Evolutionary conservation across 2,329 filamentous ascomycete species (phyloP).

Genomic region (Aspergillus sp.): DNA sequence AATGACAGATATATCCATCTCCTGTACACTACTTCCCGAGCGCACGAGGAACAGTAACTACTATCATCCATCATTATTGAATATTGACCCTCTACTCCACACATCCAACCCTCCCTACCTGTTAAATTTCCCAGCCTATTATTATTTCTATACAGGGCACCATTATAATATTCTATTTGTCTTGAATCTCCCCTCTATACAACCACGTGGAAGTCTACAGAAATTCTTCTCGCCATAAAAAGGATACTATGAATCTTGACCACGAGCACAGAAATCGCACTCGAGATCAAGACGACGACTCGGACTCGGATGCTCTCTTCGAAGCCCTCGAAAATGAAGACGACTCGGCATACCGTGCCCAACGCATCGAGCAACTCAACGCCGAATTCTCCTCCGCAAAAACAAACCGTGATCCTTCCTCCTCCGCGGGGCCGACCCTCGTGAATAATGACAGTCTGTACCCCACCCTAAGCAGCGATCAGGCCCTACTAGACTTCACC

Average conservation of each 20-base stretch:
- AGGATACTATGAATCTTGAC: slow-evolving; percentile 5
- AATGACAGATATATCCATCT: too few species aligned
- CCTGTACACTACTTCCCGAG: too few species aligned
- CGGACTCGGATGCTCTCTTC: slow-evolving; percentile 58
- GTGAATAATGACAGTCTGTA: slow-evolving; percentile 24
- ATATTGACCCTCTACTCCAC: too few species aligned
- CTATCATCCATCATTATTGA: too few species aligned
- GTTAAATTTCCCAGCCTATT: too few species aligned
- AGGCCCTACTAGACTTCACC: slow-evolving; percentile 56
- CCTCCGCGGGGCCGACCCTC: slow-evolving; percentile 13
- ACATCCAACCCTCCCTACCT: too few species aligned
- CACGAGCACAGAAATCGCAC: slow-evolving; percentile 26
- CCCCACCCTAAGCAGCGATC: slow-evolving; percentile 46
- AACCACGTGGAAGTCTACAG: too few species aligned
- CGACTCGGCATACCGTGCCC: slow-evolving; percentile 52
- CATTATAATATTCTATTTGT: too few species aligned
- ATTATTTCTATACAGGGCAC: too few species aligned
- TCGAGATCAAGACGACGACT: slow-evolving; percentile 35
- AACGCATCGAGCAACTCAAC: slow-evolving; percentile 57
- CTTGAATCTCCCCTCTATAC: too few species aligned
- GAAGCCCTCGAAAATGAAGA: slow-evolving; percentile 51
- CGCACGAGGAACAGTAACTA: too few species aligned
- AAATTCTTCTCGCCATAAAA: background rate
- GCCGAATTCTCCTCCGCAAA: slow-evolving; percentile 50
- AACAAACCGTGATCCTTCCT: slow-evolving; percentile 26